Evolutionary conservation across 139 green algal species (phyloP).

Genomic region (Chlamydomonas eustigma): DNA sequence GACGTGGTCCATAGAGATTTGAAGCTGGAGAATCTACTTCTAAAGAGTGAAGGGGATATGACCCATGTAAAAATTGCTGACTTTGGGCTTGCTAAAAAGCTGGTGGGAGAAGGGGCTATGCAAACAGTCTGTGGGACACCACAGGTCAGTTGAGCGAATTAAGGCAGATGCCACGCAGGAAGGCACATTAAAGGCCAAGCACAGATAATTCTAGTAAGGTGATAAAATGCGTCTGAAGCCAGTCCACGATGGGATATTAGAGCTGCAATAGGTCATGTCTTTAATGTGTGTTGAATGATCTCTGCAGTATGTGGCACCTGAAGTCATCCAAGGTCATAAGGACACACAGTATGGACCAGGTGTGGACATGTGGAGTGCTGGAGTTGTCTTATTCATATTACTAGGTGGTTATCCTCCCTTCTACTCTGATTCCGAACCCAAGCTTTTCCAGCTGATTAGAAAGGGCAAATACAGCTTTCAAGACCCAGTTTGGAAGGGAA

Average conservation of each 20-base stretch:
- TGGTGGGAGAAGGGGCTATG: slow-evolving; percentile 40
- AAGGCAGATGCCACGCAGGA: too few relatives aligned
- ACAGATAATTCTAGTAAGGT: too few relatives aligned
- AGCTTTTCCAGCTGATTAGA: slow-evolving; percentile 84
- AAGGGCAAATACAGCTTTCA: slow-evolving; percentile 71
- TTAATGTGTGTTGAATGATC: too few relatives aligned
- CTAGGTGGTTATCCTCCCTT: slow-evolving; percentile 86
- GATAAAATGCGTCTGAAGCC: too few relatives aligned
- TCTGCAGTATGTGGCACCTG: slow-evolving; percentile 84
- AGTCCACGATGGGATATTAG: too few relatives aligned
- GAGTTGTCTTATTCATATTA: slow-evolving; percentile 80
- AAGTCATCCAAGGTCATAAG: slow-evolving; percentile 71
- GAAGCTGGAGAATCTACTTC: slow-evolving; percentile 95
- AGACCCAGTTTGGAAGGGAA: slow-evolving; percentile 75
- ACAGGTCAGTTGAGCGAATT: slow-evolving; percentile 38
- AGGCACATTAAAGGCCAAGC: too few relatives aligned
- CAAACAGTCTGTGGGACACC: slow-evolving; percentile 86
- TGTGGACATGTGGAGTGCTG: slow-evolving; percentile 73
- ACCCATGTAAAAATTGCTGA: slow-evolving; percentile 68
- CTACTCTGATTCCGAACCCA: slow-evolving; percentile 81
- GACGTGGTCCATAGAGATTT: slow-evolving; percentile 80
- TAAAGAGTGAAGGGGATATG: slow-evolving; percentile 66
- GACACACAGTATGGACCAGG: slow-evolving; percentile 35
- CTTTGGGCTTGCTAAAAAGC: slow-evolving; percentile 85
- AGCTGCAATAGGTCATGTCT: too few relatives aligned